Conservation (phyloP, 257 asterid species). For the Petunia secreta region DNA sequence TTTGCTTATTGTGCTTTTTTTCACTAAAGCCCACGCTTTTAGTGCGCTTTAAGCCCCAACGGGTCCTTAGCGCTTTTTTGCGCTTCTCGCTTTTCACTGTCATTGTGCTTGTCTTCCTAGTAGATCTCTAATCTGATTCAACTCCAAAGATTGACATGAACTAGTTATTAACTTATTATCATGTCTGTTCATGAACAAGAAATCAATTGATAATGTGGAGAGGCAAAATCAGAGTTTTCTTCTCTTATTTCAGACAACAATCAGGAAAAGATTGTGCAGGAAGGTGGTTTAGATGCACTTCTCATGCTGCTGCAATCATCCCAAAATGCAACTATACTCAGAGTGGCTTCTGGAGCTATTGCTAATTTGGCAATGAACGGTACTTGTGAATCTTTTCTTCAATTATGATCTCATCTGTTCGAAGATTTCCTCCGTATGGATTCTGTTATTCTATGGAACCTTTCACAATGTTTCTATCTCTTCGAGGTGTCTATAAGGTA, state of each 20-base stretch:
- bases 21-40: no score
- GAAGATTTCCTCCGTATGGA: background rate
- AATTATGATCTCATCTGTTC: background rate
- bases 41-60: no score
- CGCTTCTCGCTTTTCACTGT: no score
- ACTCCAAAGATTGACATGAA: constrained; percentile 17
- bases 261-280: constrained; percentile 81
- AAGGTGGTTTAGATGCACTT: constrained; percentile 90
- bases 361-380: constrained; percentile 98
- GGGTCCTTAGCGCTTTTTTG: no score
- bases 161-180: background rate
- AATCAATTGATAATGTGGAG: background rate
- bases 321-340: constrained; percentile 69
- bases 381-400: constrained; percentile 35
- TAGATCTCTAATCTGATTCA: constrained; percentile 17
- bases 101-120: background rate
- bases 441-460: background rate
- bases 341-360: constrained; percentile 97
- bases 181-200: background rate
- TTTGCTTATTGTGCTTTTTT: no score
- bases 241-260: constrained; percentile 62
- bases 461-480: background rate
- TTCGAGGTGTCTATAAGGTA: background rate
- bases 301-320: constrained; percentile 79
- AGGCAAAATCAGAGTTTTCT: background rate